Evolutionary conservation across 441 rosid species (phyloP).

Genomic region (Aquilaria agallochum): DNA sequence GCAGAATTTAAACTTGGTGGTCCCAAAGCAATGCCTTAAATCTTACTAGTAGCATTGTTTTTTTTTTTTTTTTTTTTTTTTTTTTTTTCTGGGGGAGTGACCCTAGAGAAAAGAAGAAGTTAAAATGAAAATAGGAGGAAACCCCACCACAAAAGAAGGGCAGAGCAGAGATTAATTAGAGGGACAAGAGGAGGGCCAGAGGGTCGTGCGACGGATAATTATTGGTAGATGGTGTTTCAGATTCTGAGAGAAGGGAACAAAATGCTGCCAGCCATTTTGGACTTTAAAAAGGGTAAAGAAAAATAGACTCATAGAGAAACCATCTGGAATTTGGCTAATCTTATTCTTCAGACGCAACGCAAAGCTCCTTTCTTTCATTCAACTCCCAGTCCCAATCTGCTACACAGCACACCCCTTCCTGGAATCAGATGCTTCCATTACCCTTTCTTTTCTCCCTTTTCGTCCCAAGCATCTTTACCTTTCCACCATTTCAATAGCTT

Average conservation of each 20-base stretch:
- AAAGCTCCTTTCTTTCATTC: constrained; percentile 24
- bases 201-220: constrained; percentile 7
- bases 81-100: too few relatives aligned
- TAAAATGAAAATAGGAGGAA: too few relatives aligned
- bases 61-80: too few relatives aligned
- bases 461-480: not conserved
- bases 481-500: constrained; percentile 8
- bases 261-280: constrained; percentile 20
- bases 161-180: not conserved
- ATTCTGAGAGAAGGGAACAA: constrained; percentile 37
- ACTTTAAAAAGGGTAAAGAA: not conserved
- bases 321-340: constrained; percentile 3
- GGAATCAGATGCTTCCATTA: constrained; percentile 48
- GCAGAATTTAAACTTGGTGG: constrained; percentile 11
- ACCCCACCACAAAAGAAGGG: not conserved
- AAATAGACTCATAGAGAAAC: constrained; percentile 7
- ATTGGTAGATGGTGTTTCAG: constrained; percentile 6
- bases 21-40: constrained; percentile 8
- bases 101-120: too few relatives aligned
- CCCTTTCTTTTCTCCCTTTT: not conserved
- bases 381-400: constrained; percentile 14
- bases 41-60: too few relatives aligned
- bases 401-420: constrained; percentile 5
- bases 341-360: constrained; percentile 2
- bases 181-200: not conserved